Evolutionary conservation across 2,329 filamentous ascomycete species (phyloP).

Genomic region (Stagonosporopsis rhizophila): DNA sequence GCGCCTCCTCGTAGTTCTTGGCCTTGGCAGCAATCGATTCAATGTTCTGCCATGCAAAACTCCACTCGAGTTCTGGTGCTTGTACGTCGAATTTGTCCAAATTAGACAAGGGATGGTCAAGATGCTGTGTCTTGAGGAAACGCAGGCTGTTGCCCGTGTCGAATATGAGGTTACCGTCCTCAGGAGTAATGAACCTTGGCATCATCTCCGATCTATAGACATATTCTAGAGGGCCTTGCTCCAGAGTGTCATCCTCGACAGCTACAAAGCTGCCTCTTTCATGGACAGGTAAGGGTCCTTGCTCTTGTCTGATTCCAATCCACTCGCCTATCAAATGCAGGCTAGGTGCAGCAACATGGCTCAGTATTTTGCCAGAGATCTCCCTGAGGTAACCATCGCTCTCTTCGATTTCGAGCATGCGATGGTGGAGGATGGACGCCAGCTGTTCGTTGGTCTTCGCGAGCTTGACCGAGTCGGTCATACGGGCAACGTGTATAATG

Average conservation of each 20-base stretch:
- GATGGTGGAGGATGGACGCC: conserved; percentile 47
- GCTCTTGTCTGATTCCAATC: conserved; percentile 68
- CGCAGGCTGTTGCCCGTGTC: conserved; percentile 80
- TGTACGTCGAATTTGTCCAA: conserved; percentile 57
- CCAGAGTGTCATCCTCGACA: conserved; percentile 34
- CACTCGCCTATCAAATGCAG: conserved; percentile 73
- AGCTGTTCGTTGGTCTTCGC: conserved; percentile 50
- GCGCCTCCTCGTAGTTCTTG: conserved; percentile 57
- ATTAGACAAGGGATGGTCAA: conserved; percentile 71
- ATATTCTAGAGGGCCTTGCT: conserved; percentile 58
- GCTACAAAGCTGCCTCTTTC: conserved; percentile 42
- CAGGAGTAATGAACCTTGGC: conserved; percentile 73
- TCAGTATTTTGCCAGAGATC: conserved; percentile 72
- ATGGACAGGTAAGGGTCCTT: conserved; percentile 33
- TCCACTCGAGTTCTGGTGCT: conserved; percentile 70
- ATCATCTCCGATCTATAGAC: conserved; percentile 69
- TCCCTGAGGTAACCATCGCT: conserved; percentile 66
- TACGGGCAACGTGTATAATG: conserved; percentile 59
- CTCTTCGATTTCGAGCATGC: conserved; percentile 63
- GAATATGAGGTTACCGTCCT: conserved; percentile 75
- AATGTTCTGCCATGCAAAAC: conserved; percentile 75
- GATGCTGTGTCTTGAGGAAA: conserved; percentile 73
- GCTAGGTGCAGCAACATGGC: conserved; percentile 70
- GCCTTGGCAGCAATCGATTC: conserved; percentile 68
- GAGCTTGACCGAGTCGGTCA: conserved; percentile 57